These are phyloP conservation scores for Asterophora parasitica DNA, from an alignment of 768 basidiomycete species.

Conservation along the genomic window DNA sequence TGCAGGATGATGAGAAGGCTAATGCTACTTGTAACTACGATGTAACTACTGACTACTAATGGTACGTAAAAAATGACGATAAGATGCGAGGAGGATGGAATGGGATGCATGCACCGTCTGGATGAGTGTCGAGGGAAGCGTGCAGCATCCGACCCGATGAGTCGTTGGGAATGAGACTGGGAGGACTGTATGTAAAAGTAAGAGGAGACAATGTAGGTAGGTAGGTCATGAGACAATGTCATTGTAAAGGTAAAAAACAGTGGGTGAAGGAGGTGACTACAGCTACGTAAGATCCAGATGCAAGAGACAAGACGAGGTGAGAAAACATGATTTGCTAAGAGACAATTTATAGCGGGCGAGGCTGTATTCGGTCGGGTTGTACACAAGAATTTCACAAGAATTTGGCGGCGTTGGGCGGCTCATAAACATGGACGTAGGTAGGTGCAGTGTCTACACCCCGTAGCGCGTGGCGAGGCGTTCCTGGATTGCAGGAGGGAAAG, in stretches of 20 bases:
- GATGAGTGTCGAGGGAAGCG: not conserved
- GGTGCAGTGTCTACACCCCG: conserved; percentile 52
- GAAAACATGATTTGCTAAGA: conserved; percentile 22
- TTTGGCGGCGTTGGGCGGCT: not conserved
- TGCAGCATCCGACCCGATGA: not conserved
- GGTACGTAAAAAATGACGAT: conserved; percentile 43
- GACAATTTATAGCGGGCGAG: conserved; percentile 5
- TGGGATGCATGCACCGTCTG: conserved; percentile 3
- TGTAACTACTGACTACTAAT: conserved; percentile 44
- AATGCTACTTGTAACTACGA: conserved; percentile 30
- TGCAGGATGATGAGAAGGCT: conserved; percentile 46
- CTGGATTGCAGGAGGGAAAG: conserved; percentile 86
- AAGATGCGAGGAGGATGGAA: conserved; percentile 23
- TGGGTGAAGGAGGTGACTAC: conserved; percentile 24
- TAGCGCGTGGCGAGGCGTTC: conserved; percentile 85
- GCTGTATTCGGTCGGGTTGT: not conserved
- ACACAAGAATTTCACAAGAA: not conserved
- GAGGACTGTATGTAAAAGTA: no score
- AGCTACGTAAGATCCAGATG: conserved; percentile 44
- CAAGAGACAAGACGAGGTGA: conserved; percentile 33
- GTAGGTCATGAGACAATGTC: conserved; percentile 8
- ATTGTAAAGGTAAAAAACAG: conserved; percentile 1
- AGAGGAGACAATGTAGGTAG: conserved; percentile 12
- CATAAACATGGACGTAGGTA: not conserved
- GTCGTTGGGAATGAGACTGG: not conserved